Evolutionary conservation across 106 monocot genomes (phyloP).

Genomic region (Chionographis japonica): DNA sequence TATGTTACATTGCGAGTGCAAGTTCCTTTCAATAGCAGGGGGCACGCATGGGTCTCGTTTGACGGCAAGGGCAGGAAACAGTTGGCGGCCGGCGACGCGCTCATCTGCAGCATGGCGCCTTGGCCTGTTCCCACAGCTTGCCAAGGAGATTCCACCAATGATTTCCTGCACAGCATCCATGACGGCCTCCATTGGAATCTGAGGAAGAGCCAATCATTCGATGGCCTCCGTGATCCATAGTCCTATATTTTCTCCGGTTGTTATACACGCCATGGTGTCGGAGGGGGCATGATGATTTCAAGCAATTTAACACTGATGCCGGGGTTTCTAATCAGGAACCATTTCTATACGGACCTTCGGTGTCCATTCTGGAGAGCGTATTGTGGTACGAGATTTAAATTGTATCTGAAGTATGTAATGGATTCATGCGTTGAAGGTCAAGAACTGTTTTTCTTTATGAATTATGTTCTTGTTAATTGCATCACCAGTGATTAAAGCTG

Average conservation of each 20-base stretch:
- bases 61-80: constrained; percentile 93
- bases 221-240: constrained; percentile 55
- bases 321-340: too few species aligned
- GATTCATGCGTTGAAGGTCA: too few species aligned
- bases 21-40: constrained; percentile 91
- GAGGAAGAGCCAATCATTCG: constrained; percentile 83
- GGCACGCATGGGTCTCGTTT: constrained; percentile 96
- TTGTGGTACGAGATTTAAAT: too few species aligned
- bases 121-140: constrained; percentile 99
- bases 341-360: too few species aligned
- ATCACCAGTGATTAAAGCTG: too few species aligned
- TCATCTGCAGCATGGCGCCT: constrained; percentile 84
- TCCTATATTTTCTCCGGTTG: neutral
- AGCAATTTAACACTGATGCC: too few species aligned
- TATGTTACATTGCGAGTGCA: constrained; percentile 80
- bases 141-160: constrained; percentile 79
- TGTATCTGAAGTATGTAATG: too few species aligned
- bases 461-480: too few species aligned
- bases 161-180: constrained; percentile 91
- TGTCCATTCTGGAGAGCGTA: too few species aligned
- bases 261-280: too few species aligned
- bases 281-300: too few species aligned
- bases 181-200: constrained; percentile 99
- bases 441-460: too few species aligned
- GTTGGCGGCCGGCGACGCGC: constrained; percentile 81